Base-by-base conservation (phyloP, 2,329 filamentous ascomycete species). In the Botrytis cinerea region DNA sequence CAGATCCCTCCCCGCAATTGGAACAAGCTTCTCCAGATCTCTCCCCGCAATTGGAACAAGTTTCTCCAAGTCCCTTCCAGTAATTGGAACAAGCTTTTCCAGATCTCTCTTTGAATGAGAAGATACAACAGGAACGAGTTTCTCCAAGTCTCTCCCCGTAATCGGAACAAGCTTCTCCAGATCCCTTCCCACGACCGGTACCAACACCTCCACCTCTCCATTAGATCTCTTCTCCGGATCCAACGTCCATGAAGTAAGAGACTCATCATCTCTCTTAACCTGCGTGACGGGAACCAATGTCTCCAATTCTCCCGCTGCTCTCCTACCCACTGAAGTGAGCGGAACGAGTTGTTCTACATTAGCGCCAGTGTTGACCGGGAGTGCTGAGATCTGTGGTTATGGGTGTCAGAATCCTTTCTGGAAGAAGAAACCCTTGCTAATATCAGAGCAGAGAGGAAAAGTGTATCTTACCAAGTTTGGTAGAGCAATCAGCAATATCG, bases 391-490 rank as follows among this genome's bases (percentile, higher is more conserved):
- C 70, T 72, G 9, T 2, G 1, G 16, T 22, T 28, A 1, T 40
- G 16, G 2, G 5, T 25, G 1, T 69, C 32, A 69, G 66, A 32
- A n/a, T 43, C 4, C 25, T 8, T 61, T 57, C 20, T 51, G 6
- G 2, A 35, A 18, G 25, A 40, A 9, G 4, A 16, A n/a, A n/a
- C 10, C 9, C 10, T 7, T 2, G 25, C 14, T 38, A 1, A 22
- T 4, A 25, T n/a, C 25, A 51, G 10, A 8, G 12, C 18, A 6
- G 2, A n/a, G 32, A 43, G 14, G 4, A 18, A 12, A 5, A 51
- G 16, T 7, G 14, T 71, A 54, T 54, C n/a, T 57, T 32, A 72
- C 70, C 20, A 72, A 43, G 4, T 32, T 45, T 14, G 70, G 70
- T 4, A 72, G 8, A 57, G 70, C 61, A 57, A 72, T 20, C 9